Base-by-base conservation (phyloP, 75 land plant species). In the Cupressus sempervirens region DNA sequence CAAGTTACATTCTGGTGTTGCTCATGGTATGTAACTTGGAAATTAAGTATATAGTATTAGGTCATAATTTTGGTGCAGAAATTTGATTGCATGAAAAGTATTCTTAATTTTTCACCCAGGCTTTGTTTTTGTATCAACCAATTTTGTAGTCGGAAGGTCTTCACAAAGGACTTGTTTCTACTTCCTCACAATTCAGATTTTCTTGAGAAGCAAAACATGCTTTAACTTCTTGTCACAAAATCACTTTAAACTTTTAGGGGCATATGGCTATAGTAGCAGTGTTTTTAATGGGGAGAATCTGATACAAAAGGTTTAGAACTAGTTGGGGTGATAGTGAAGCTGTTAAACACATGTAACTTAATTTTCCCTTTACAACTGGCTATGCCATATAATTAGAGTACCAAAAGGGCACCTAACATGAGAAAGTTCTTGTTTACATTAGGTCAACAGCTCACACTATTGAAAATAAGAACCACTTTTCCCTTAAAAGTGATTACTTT, bases 11-110 rank as follows among this genome's bases (percentile, higher is more conserved):
- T 38, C 40, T 2, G 2, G 91, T 29, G 90, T 94, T 10, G 87
- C 94, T 35, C 95, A 92, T 87, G 94, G 95, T 94, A 36, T 79
- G 81, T n/a, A 72, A 79, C 29, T 79, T 79, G 81, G 48, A n/a
- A 45, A 45, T 6, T 43, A 77, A 43, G 45, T 10, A 43, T 77
- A 76, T 77, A 23, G 46, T 43, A 41, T 77, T 43, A 29, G 46
- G 26, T 7, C 10, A 43, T 43, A 29, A 26, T 43, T 77, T 43
- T 3, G 26, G 48, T 26, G 3, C 10, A 32, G 23, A 38, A 43
- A 41, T 77, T 77, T 77, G 46, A 41, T 77, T 41, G 29, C 11
- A 43, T 23, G n/a, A 77, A 77, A 26, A 46, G 26, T 29, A 77
- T 72, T 72, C 26, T 46, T 41, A 9, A 76, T 41, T 3, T 77